These are phyloP conservation scores for Auricularia sp. DNA, from an alignment of 768 basidiomycete species.

Conservation along the genomic window DNA sequence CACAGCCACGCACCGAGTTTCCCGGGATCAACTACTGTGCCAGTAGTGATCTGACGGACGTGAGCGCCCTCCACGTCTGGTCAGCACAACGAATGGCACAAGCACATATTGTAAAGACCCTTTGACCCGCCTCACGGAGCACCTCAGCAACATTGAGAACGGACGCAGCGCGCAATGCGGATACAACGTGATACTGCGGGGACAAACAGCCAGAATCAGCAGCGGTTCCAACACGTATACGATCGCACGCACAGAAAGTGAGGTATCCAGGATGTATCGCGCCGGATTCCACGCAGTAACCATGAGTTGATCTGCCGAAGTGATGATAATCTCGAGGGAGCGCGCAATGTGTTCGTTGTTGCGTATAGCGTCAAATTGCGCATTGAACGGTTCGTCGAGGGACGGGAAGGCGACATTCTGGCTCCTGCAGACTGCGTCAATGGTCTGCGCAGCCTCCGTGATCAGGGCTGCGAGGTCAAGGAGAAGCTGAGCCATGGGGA, in stretches of 20 bases:
- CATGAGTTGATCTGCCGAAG: background rate
- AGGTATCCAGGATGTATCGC: background rate
- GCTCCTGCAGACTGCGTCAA: background rate
- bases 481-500: too few species aligned
- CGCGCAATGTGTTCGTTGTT: background rate
- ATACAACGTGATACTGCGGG: background rate
- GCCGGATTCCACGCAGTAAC: background rate
- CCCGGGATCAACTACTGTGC: conserved; percentile 20
- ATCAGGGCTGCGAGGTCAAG: too few species aligned
- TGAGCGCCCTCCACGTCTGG: conserved; percentile 17
- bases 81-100: background rate
- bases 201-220: background rate
- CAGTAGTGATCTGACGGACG: conserved; percentile 27
- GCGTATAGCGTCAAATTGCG: background rate
- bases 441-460: too few species aligned
- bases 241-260: background rate
- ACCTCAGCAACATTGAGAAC: background rate
- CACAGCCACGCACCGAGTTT: conserved; percentile 24
- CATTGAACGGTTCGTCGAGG: background rate
- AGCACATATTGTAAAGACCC: background rate
- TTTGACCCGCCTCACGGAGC: background rate
- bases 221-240: background rate
- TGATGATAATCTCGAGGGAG: background rate
- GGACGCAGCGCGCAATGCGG: background rate
- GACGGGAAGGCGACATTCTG: background rate